Evolutionary conservation across 176 grass and related monocot species (phyloP), one percentile per base, ranked within the genome.

Genomic region (Raddia guianensis): DNA sequence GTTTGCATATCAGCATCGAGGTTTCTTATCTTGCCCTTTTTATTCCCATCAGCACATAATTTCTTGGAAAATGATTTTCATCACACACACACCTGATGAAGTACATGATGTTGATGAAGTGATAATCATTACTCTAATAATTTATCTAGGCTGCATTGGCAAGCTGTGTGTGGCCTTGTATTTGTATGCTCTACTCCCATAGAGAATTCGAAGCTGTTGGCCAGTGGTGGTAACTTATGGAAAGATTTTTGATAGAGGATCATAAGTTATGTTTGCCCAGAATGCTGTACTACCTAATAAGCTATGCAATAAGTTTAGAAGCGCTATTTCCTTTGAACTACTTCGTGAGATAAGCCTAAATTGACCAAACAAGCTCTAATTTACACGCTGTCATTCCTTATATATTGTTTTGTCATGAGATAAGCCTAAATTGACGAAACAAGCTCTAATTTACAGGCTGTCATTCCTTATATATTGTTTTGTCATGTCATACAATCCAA

Each of bases 61-160:
- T 13, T 81, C 34, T 62, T 49, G 11, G 43, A 71, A 53, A 6
- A n/a, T 2, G 1, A 60, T 59, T 71, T 40, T 72, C 2, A 1
- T 47, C 16, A 50, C 45, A 50, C 3, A n/a, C n/a, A 2, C 21
- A 48, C 79, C 55, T 40, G 44, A 62, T 60, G 51, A 37, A 70
- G 44, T 10, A 72, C 16, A 82, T 51, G 79, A 1, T 2, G 19
- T 10, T 54, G 18, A 77, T 16, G 6, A 77, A 61, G 2, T 14
- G 8, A 49, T 34, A 63, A 35, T 62, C 44, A 49, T 33, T 16
- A n/a, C n/a, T n/a, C n/a, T n/a, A 77, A 77, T 63, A 77, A 69
- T 19, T 67, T 58, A 57, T 0, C 35, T 70, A 59, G 3, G 19
- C 0, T 62, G 5, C 20, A 50, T 11, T 11, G 53, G 5, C 16